Evolutionary conservation across 352 stramenopile species (phyloP).

Genomic region (Sclerospora graminicola): DNA sequence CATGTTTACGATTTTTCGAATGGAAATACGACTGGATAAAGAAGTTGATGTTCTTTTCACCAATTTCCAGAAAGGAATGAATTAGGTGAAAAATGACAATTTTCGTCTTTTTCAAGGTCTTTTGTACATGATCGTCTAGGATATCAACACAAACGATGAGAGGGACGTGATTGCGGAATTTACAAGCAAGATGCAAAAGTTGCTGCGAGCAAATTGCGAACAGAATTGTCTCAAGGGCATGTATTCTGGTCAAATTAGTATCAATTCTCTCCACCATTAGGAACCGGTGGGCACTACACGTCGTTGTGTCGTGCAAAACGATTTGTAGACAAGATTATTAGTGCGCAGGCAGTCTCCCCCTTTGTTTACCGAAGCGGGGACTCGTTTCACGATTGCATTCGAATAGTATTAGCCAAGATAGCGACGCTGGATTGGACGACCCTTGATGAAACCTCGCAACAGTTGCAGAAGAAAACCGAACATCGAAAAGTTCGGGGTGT

Average conservation of each 20-base stretch:
- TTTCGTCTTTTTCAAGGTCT: conserved; percentile 44
- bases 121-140: conserved; percentile 62
- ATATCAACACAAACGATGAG: too few species aligned
- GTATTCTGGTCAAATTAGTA: conserved; percentile 42
- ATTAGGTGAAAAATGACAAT: conserved; percentile 47
- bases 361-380: too few species aligned
- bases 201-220: conserved; percentile 38
- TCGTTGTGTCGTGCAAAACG: conserved; percentile 33
- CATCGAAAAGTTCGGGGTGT: conserved; percentile 16
- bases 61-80: too few species aligned
- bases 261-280: conserved; percentile 65
- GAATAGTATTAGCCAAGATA: too few species aligned
- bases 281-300: conserved; percentile 51
- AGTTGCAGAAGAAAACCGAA: conserved; percentile 23
- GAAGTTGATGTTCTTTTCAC: too few species aligned
- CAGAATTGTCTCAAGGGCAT: too few species aligned
- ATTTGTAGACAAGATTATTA: conserved; percentile 24
- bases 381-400: too few species aligned
- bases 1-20: too few species aligned
- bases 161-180: conserved; percentile 40
- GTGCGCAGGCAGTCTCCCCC: conserved; percentile 14
- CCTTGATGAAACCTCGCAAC: too few species aligned
- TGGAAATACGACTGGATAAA: too few species aligned
- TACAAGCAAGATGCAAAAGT: conserved; percentile 28
- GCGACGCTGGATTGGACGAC: conserved; percentile 70